Evolutionary conservation across 225 moss, liverwort and hornwort species (phyloP).

Genomic region (Pseudoscleropodium purum): DNA sequence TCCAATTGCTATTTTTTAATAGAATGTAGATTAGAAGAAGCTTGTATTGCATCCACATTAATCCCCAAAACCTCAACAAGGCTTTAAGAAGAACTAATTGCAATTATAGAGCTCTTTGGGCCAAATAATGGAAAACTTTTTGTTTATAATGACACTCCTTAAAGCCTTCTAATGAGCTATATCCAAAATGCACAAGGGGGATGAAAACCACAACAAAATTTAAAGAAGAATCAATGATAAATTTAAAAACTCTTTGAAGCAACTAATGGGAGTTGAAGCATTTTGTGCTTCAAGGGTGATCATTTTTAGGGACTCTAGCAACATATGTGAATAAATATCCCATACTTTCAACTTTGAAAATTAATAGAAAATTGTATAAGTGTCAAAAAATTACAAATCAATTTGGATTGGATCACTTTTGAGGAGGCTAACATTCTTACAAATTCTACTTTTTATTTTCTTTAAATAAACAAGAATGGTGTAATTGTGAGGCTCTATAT

Average conservation of each 20-base stretch:
- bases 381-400: background rate
- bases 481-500: too few species aligned
- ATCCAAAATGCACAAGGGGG: too few species aligned
- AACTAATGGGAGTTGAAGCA: background rate
- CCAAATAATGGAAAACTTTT: background rate
- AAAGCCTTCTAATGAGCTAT: too few species aligned
- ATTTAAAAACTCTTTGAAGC: too few species aligned
- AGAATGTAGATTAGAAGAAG: background rate
- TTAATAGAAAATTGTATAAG: background rate
- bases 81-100: background rate
- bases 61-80: background rate
- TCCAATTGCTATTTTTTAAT: background rate
- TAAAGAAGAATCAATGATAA: too few species aligned
- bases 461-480: too few species aligned
- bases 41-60: rapidly evolving
- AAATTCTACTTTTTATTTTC: too few species aligned
- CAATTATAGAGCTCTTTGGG: background rate
- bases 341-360: too few species aligned
- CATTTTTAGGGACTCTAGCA: rapidly evolving
- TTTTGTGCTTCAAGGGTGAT: rapidly evolving
- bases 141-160: too few species aligned
- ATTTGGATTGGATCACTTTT: background rate
- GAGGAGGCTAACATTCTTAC: background rate
- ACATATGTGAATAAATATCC: background rate
- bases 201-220: too few species aligned